These are phyloP conservation scores for Dactylonectria estremocensis DNA, from an alignment of 2,329 filamentous ascomycete species.

Conservation along the genomic window DNA sequence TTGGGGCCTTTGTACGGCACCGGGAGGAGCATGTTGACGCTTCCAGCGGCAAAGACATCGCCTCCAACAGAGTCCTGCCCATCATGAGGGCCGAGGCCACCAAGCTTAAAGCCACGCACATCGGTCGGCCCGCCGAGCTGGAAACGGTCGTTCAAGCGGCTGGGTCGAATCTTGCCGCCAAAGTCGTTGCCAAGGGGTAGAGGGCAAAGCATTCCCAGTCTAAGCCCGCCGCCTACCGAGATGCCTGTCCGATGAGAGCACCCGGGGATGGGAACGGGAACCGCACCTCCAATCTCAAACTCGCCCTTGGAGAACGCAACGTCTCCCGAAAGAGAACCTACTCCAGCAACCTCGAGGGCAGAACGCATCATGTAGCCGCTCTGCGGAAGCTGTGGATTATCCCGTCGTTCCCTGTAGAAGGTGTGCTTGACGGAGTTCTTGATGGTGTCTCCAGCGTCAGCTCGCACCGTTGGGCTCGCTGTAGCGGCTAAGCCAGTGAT, in stretches of 20 bases:
- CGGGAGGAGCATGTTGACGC: conserved; percentile 87
- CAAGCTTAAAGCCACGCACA: conserved; percentile 92
- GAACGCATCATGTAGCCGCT: conserved; percentile 86
- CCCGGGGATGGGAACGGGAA: conserved; percentile 81
- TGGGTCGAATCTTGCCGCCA: conserved; percentile 71
- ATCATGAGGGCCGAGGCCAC: conserved; percentile 90
- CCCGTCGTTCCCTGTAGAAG: conserved; percentile 84
- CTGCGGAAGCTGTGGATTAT: conserved; percentile 88
- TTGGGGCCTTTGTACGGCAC: conserved; percentile 86
- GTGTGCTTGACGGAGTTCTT: conserved; percentile 90
- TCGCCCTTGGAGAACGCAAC: conserved; percentile 97
- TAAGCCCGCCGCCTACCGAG: conserved; percentile 85
- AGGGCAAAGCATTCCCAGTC: conserved; percentile 88
- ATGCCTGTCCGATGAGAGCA: conserved; percentile 80
- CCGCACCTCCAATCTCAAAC: conserved; percentile 82
- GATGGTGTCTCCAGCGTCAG: conserved; percentile 90
- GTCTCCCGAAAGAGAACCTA: conserved; percentile 87
- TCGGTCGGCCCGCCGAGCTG: conserved; percentile 95
- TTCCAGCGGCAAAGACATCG: conserved; percentile 91
- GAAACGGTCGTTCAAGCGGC: conserved; percentile 94
- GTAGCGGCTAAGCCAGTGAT: conserved; percentile 82
- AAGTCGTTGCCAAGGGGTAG: conserved; percentile 75
- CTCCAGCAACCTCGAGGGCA: conserved; percentile 87
- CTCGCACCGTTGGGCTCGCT: conserved; percentile 86
- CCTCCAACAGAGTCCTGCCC: conserved; percentile 89